Conservation (phyloP, 1,139 yeast genomes). For the Suhomyces taliae region DNA sequence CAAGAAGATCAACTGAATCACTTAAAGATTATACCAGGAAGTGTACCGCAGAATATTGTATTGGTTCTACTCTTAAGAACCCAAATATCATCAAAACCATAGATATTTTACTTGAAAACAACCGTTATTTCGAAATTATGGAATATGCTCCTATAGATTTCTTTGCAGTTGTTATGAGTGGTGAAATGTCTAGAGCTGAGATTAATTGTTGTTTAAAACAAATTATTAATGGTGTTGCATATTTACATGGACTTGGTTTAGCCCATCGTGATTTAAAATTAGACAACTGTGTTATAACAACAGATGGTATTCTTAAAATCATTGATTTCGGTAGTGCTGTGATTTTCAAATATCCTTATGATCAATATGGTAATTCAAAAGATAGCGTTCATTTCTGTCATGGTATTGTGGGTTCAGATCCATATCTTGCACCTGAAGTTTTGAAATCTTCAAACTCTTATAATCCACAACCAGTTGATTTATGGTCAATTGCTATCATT, state of each 20-base stretch:
- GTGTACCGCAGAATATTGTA: constrained; percentile 96
- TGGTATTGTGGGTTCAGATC: constrained; percentile 97
- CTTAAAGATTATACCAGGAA: constrained; percentile 90
- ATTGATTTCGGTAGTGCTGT: constrained; percentile 97
- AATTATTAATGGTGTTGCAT: constrained; percentile 77
- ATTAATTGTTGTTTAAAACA: constrained; percentile 90
- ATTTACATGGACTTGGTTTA: constrained; percentile 83
- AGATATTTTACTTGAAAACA: constrained; percentile 85
- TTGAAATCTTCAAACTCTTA: constrained; percentile 65
- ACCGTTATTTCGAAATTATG: constrained; percentile 91
- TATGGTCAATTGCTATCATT: constrained; percentile 94
- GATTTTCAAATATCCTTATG: constrained; percentile 90
- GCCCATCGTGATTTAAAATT: constrained; percentile 95
- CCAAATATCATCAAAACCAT: constrained; percentile 92
- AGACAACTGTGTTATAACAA: constrained; percentile 90
- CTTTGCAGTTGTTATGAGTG: constrained; percentile 97
- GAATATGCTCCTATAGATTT: constrained; percentile 96
- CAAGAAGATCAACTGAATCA: constrained; percentile 79
- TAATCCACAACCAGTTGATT: constrained; percentile 90
- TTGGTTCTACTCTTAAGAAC: constrained; percentile 93
- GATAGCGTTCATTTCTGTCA: constrained; percentile 75
- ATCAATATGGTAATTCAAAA: constrained; percentile 45
- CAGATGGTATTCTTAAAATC: constrained; percentile 81
- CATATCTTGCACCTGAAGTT: constrained; percentile 96
- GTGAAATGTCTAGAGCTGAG: constrained; percentile 82